Conservation (phyloP, 108 stramenopile genomes). For the Cyclostephanos tholiformis region DNA sequence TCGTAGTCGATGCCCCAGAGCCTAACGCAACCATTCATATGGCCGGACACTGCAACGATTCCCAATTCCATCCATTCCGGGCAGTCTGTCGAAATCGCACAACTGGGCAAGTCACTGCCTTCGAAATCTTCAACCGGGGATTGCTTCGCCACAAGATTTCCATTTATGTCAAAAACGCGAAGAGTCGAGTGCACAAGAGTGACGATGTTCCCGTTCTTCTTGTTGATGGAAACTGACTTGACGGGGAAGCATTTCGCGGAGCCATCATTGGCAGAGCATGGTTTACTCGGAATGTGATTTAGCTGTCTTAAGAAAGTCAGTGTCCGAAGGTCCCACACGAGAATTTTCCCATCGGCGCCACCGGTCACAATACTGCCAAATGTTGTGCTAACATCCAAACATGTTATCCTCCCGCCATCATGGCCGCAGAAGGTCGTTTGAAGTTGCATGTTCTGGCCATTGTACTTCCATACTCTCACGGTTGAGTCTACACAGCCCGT, state of each 20-base stretch:
- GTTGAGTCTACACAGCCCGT: conserved; percentile 92
- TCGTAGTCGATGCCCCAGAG: conserved; percentile 88
- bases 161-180: conserved; percentile 90
- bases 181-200: conserved; percentile 80
- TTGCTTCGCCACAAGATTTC: conserved; percentile 80
- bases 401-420: conserved; percentile 84
- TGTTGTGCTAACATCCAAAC: conserved; percentile 80
- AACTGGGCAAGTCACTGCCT: conserved; percentile 61
- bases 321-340: conserved; percentile 93
- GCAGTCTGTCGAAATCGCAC: conserved; percentile 87
- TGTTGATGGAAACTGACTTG: conserved; percentile 87
- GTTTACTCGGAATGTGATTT: conserved; percentile 27
- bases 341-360: conserved; percentile 84
- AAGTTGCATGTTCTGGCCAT: conserved; percentile 72
- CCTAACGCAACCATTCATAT: conserved; percentile 90
- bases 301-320: conserved; percentile 86
- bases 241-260: conserved; percentile 39
- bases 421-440: conserved; percentile 90
- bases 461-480: conserved; percentile 89
- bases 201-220: conserved; percentile 87
- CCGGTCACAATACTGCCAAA: conserved; percentile 91
- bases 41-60: conserved; percentile 92
- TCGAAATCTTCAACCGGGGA: conserved; percentile 59
- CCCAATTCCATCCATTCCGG: conserved; percentile 94
- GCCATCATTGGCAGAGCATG: conserved; percentile 15